phyloP scores from a whole-genome alignment of 495 filamentous ascomycete genomes.

The Cudoniella acicularis region DNA sequence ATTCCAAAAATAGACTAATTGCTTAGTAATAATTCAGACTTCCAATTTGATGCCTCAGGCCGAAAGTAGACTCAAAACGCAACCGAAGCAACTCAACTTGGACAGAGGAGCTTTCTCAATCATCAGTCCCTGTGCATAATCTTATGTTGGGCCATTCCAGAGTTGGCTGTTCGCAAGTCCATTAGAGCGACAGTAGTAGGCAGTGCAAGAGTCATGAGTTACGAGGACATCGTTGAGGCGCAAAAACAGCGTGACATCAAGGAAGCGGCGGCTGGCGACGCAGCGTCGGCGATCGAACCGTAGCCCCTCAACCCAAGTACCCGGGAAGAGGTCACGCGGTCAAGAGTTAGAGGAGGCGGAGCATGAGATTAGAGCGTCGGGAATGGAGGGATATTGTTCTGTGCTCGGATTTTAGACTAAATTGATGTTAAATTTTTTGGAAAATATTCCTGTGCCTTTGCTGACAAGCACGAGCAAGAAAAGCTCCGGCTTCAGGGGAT shows the following conservation, averaged over 20 bases:
- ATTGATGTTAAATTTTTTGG: background rate
- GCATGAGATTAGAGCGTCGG: constrained; percentile 10
- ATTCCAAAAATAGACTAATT: too few species aligned
- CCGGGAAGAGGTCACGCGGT: constrained; percentile 11
- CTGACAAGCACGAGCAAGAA: too few species aligned
- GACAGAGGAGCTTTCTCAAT: background rate
- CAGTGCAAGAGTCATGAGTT: constrained; percentile 34
- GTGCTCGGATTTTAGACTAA: constrained; percentile 4
- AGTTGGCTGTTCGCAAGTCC: constrained; percentile 22
- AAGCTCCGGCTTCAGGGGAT: too few species aligned
- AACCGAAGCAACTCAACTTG: background rate
- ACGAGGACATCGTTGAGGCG: constrained; percentile 31
- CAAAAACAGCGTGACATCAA: constrained; percentile 27
- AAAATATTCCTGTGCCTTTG: too few species aligned
- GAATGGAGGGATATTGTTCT: constrained; percentile 16
- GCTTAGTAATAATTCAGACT: background rate
- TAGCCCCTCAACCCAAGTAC: constrained; percentile 8
- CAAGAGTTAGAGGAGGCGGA: constrained; percentile 14
- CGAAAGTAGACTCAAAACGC: background rate
- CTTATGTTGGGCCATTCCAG: background rate
- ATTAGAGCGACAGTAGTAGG: constrained; percentile 19
- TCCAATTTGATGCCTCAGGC: background rate
- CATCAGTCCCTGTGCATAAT: background rate
- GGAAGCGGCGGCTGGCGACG: too few species aligned
- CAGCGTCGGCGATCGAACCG: constrained; percentile 5